Evolutionary conservation across 768 basidiomycete genomes (phyloP).

Genomic region (Leccinum imitatum): DNA sequence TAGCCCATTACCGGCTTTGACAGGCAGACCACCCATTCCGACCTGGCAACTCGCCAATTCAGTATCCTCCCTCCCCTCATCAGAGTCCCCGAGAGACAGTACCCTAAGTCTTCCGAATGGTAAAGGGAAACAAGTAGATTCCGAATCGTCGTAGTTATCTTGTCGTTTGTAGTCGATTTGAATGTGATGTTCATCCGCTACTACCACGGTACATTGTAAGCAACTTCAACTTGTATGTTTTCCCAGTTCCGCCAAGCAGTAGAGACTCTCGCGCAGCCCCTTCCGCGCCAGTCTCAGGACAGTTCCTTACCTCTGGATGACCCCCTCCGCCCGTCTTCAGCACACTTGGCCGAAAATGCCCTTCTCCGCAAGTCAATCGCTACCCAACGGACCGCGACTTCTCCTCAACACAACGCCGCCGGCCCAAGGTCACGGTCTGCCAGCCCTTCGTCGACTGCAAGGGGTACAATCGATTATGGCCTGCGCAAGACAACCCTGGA

Average conservation of each 20-base stretch:
- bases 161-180: constrained; percentile 7
- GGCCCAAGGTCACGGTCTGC: constrained; percentile 23
- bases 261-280: constrained; percentile 59
- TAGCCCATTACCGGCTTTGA: constrained; percentile 48
- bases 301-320: constrained; percentile 28
- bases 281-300: constrained; percentile 39
- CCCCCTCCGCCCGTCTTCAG: constrained; percentile 38
- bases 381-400: constrained; percentile 48
- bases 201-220: not conserved
- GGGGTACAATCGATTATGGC: constrained; percentile 20
- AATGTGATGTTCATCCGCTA: not conserved
- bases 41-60: constrained; percentile 80
- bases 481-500: constrained; percentile 53
- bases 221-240: constrained; percentile 52
- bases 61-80: constrained; percentile 20
- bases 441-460: constrained; percentile 23
- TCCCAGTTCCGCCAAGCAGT: constrained; percentile 72
- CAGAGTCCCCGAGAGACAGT: constrained; percentile 5
- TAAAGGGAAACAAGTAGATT: constrained; percentile 60
- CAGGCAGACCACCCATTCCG: constrained; percentile 75
- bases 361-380: constrained; percentile 64
- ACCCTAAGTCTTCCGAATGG: constrained; percentile 35
- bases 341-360: constrained; percentile 61
- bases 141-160: constrained; percentile 17
- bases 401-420: constrained; percentile 25